Conservation (phyloP, 164 flowering plant species). For the Magnolia sinica region DNA sequence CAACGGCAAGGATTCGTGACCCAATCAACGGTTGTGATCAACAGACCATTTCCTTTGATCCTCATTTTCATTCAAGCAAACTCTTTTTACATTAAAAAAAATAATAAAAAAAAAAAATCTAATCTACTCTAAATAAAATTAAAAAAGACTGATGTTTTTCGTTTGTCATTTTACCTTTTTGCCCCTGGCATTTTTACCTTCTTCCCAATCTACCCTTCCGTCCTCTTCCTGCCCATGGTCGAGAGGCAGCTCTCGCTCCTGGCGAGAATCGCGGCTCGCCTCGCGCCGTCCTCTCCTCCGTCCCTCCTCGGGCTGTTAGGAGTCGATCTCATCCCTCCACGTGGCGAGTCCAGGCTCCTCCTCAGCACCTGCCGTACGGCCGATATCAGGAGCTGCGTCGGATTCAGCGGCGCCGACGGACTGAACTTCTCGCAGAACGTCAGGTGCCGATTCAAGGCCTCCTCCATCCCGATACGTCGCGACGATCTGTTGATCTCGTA, state of each 20-base stretch:
- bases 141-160: too few relatives aligned
- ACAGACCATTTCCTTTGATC: too few relatives aligned
- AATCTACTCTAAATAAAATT: too few relatives aligned
- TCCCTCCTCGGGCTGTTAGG: conserved; percentile 50
- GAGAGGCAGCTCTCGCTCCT: conserved; percentile 69
- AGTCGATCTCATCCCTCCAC: conserved; percentile 38
- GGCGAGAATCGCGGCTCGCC: conserved; percentile 23
- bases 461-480: conserved; percentile 66
- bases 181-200: background rate
- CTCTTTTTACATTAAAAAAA: too few relatives aligned
- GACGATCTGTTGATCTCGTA: conserved; percentile 62
- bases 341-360: conserved; percentile 65
- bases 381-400: conserved; percentile 49
- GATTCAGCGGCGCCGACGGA: conserved; percentile 53
- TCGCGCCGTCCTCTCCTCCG: background rate
- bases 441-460: conserved; percentile 65
- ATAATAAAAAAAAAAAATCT: too few relatives aligned
- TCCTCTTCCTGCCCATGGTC: conserved; percentile 36
- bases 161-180: background rate
- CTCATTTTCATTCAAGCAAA: too few relatives aligned
- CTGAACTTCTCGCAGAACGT: conserved; percentile 56
- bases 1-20: too few relatives aligned
- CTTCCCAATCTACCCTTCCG: background rate
- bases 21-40: too few relatives aligned
- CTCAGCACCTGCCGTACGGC: conserved; percentile 70